These are phyloP conservation scores for Saturnispora halmiae DNA, from an alignment of 805 yeast species.

Conservation along the genomic window DNA sequence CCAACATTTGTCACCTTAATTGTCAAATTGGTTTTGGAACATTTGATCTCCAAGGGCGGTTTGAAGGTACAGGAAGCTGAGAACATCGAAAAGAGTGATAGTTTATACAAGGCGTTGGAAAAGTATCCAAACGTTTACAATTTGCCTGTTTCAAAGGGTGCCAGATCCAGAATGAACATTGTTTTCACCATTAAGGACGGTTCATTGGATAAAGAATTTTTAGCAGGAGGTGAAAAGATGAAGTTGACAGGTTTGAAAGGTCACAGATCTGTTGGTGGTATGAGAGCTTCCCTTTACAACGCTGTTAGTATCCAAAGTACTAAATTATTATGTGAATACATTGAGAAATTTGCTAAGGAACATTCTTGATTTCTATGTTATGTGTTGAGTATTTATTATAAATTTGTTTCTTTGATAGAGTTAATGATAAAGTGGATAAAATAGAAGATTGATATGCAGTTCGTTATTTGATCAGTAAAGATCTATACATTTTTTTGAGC, in stretches of 20 bases:
- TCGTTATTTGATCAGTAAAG: too few species aligned
- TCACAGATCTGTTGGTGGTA: conserved; percentile 95
- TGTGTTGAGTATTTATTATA: neutral
- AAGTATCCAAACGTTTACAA: conserved; percentile 54
- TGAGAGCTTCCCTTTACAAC: conserved; percentile 87
- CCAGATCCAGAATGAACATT: conserved; percentile 85
- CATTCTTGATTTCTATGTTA: too few species aligned
- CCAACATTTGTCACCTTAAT: conserved; percentile 90
- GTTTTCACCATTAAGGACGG: conserved; percentile 70
- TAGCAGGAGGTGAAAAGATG: conserved; percentile 52
- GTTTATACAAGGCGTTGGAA: conserved; percentile 59
- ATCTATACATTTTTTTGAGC: too few species aligned
- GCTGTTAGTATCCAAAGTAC: conserved; percentile 65
- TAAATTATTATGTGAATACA: conserved; percentile 44
- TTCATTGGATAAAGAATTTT: conserved; percentile 54
- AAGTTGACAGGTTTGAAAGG: conserved; percentile 81
- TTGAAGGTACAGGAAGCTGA: conserved; percentile 46
- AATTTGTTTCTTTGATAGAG: too few species aligned
- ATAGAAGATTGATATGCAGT: too few species aligned
- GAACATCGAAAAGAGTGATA: conserved; percentile 53
- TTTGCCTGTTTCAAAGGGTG: conserved; percentile 52
- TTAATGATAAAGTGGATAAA: too few species aligned
- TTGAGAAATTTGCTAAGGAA: conserved; percentile 49
- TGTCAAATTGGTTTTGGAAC: conserved; percentile 64
- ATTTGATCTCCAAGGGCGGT: conserved; percentile 64